These are phyloP conservation scores for Camelina hispida DNA, from an alignment of 345 rosid genomes.

Conservation along the genomic window DNA sequence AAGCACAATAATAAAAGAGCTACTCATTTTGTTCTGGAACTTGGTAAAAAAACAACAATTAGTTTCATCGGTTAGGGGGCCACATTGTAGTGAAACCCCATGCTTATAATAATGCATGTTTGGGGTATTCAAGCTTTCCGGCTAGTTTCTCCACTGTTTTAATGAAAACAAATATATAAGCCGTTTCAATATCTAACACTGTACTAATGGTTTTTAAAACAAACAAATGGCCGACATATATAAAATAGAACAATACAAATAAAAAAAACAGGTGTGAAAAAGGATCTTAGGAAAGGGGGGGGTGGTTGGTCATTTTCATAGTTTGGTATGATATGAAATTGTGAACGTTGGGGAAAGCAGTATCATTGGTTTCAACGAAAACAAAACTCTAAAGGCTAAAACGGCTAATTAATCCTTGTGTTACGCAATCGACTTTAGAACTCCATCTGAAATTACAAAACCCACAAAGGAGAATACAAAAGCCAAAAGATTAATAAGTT, in stretches of 20 bases:
- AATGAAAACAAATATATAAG: slow-evolving; percentile 2
- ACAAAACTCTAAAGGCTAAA: slow-evolving; percentile 20
- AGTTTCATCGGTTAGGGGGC: slow-evolving; percentile 33
- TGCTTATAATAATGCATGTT: slow-evolving; percentile 42
- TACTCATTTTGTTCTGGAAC: slow-evolving; percentile 28
- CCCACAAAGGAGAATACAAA: background rate
- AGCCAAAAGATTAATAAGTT: background rate
- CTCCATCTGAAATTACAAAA: slow-evolving; percentile 17
- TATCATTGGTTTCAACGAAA: slow-evolving; percentile 13
- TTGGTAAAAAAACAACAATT: background rate
- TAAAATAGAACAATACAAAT: background rate
- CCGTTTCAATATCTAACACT: slow-evolving; percentile 1
- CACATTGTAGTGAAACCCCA: slow-evolving; percentile 31
- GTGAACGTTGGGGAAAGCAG: slow-evolving; percentile 39
- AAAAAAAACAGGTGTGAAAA: slow-evolving; percentile 16
- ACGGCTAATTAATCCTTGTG: slow-evolving; percentile 21
- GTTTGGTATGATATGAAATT: slow-evolving; percentile 40
- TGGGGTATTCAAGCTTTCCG: slow-evolving; percentile 40
- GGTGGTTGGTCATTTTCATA: slow-evolving; percentile 44
- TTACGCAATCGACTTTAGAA: slow-evolving; percentile 31
- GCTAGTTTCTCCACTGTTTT: slow-evolving; percentile 35
- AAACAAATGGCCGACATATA: slow-evolving; percentile 36
- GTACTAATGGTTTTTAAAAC: background rate
- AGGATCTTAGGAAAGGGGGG: slow-evolving; percentile 4
- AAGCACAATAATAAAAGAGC: background rate